These are phyloP conservation scores for Cynara cardunculus DNA, from an alignment of 129 eudicot species.

Conservation along the genomic window DNA sequence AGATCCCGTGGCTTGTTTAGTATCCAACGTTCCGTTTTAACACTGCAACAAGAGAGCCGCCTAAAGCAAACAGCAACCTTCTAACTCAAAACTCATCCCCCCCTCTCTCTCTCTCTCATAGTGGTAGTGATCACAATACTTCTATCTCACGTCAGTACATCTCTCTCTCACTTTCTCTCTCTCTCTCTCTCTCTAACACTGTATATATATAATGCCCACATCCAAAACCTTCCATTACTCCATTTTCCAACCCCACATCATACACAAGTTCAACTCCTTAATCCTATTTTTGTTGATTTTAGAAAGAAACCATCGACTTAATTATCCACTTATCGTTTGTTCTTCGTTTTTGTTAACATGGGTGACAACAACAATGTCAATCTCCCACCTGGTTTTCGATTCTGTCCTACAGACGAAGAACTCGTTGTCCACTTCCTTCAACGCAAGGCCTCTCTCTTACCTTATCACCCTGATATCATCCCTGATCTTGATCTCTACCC, in stretches of 20 bases:
- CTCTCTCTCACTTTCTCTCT: constrained; percentile 22
- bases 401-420: constrained; percentile 86
- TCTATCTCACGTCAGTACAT: constrained; percentile 51
- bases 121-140: constrained; percentile 42
- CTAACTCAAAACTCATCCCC: constrained; percentile 1
- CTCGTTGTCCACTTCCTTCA: constrained; percentile 93
- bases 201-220: constrained; percentile 40
- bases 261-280: constrained; percentile 16
- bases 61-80: constrained; percentile 29
- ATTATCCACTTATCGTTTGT: background rate
- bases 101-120: constrained; percentile 15
- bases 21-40: constrained; percentile 36
- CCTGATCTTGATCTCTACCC: constrained; percentile 92
- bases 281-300: constrained; percentile 9
- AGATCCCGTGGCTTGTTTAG: constrained; percentile 50
- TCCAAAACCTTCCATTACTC: constrained; percentile 35
- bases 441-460: constrained; percentile 67
- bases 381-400: constrained; percentile 93
- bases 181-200: constrained; percentile 28
- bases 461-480: constrained; percentile 83
- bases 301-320: background rate
- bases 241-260: constrained; percentile 34
- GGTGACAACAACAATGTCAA: constrained; percentile 48
- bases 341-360: constrained; percentile 4
- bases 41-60: constrained; percentile 26